Evolutionary conservation across 2,329 filamentous ascomycete genomes (phyloP), one percentile per base, ranked within the genome.

Genomic region (Ophiosphaerella korrae): DNA sequence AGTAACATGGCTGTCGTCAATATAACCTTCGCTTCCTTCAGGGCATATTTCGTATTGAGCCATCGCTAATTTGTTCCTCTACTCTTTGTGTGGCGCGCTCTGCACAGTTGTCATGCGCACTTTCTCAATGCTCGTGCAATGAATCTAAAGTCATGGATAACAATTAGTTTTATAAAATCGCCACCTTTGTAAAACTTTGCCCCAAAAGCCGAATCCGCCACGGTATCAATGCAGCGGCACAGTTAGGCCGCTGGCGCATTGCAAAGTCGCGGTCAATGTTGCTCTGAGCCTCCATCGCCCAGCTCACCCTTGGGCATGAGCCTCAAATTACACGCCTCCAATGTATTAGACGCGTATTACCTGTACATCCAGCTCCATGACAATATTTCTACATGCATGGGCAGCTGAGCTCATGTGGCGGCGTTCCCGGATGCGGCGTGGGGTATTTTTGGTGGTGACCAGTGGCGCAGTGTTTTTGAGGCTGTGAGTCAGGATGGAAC

Each of bases 1-100:
- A 3, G 56, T 57, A 16, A 67, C 50, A 31, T 58, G 60, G 11
- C 46, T 40, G 40, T 63, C 56, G n/a, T 60, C 51, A 13, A 53
- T 46, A 21, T 26, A 52, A 18, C 42, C 57, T 21, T 49, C 46
- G 7, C 54, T 39, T 36, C 48, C 54, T 48, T 63, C 60, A 2
- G 26, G 26, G 26, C 8, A 11, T 29, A 29, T 29, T 6, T 4
- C 11, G 11, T 29, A 2, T 29, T 29, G 26, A 29, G 6, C 8
- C 26, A 29, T 29, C 26, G 26, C 11, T 5, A 29, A 8, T 29
- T 11, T 7, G 26, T 8, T 8, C 26, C 26, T 11, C 7, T 29
- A 11, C 26, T 29, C 6, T 29, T 29, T 29, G 6, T 29, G 11
- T 29, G 26, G 26, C 26, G 26, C 26, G 26, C 26, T 29, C 26